These are phyloP conservation scores for Saccharomycopsis oosterbeekiorum DNA, from an alignment of 805 yeast genomes.

Conservation along the genomic window DNA sequence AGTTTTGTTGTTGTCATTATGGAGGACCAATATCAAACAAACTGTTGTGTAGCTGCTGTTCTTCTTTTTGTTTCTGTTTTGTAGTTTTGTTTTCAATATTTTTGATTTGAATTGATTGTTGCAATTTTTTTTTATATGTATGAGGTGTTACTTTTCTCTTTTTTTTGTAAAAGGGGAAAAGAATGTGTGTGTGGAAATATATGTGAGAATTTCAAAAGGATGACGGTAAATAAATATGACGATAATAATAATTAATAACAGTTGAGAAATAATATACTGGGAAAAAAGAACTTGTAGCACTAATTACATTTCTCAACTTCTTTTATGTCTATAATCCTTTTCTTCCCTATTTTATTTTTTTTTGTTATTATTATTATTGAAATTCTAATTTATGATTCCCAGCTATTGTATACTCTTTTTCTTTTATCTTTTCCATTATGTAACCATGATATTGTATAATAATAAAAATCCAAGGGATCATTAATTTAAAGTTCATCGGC, in stretches of 20 bases:
- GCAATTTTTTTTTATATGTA: background rate
- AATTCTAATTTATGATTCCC: background rate
- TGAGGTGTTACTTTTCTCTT: background rate
- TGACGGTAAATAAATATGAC: no score
- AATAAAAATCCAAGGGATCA: background rate
- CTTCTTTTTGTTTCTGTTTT: background rate
- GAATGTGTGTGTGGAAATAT: no score
- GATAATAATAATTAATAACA: no score
- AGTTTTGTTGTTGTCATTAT: background rate
- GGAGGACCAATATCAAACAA: background rate
- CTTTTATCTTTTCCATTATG: background rate
- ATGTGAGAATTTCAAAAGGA: no score
- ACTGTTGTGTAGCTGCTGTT: background rate
- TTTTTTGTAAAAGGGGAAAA: background rate
- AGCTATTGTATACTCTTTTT: background rate
- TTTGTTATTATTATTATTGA: no score
- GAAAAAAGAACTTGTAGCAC: no score
- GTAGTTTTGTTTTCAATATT: background rate
- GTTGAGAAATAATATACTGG: no score
- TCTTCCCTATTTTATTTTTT: background rate
- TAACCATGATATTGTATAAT: background rate
- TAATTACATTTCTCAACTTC: no score
- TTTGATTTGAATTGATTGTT: background rate
- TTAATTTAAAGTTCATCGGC: constrained; percentile 68
- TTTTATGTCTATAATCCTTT: background rate